phyloP scores from a whole-genome alignment of 108 stramenopile species.

The Stephanodiscus minutulus region DNA sequence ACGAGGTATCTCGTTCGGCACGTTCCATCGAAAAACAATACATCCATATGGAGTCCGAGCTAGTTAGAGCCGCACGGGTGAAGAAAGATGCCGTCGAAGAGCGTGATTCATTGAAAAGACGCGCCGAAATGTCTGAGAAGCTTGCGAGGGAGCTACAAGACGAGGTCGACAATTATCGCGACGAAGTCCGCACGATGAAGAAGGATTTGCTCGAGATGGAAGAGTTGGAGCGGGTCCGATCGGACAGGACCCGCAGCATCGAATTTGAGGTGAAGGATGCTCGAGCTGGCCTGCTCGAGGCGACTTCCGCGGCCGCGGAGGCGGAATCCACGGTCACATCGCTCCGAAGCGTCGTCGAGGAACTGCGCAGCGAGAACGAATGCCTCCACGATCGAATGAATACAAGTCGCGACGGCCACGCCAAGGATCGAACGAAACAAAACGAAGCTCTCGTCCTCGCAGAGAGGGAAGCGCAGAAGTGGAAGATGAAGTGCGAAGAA shows the following conservation, averaged over 20 bases:
- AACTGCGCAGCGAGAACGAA: slow-evolving; percentile 58
- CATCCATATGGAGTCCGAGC: slow-evolving; percentile 58
- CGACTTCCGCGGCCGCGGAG: slow-evolving; percentile 57
- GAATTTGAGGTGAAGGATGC: slow-evolving; percentile 57
- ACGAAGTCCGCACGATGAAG: slow-evolving; percentile 42
- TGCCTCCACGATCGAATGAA: slow-evolving; percentile 56
- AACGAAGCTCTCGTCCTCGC: slow-evolving; percentile 46
- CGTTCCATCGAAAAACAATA: slow-evolving; percentile 50
- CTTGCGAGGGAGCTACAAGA: slow-evolving; percentile 31
- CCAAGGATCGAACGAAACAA: slow-evolving; percentile 50
- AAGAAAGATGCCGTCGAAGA: slow-evolving; percentile 44
- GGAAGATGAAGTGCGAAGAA: slow-evolving; percentile 58
- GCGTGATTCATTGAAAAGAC: slow-evolving; percentile 29
- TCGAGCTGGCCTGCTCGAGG: slow-evolving; percentile 49
- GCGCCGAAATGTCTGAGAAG: slow-evolving; percentile 31
- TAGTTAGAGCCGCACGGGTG: slow-evolving; percentile 42
- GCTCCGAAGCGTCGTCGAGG: slow-evolving; percentile 56
- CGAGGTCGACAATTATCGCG: slow-evolving; percentile 38
- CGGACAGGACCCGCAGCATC: slow-evolving; percentile 43
- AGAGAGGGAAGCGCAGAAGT: slow-evolving; percentile 58
- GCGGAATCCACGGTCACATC: slow-evolving; percentile 57
- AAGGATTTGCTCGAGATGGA: slow-evolving; percentile 50
- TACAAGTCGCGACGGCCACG: slow-evolving; percentile 16
- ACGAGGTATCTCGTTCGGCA: slow-evolving; percentile 50
- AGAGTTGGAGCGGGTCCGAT: slow-evolving; percentile 55